These are phyloP conservation scores for Vanderwaltozyma verrucispora DNA, from an alignment of 805 yeast genomes.

Conservation along the genomic window DNA sequence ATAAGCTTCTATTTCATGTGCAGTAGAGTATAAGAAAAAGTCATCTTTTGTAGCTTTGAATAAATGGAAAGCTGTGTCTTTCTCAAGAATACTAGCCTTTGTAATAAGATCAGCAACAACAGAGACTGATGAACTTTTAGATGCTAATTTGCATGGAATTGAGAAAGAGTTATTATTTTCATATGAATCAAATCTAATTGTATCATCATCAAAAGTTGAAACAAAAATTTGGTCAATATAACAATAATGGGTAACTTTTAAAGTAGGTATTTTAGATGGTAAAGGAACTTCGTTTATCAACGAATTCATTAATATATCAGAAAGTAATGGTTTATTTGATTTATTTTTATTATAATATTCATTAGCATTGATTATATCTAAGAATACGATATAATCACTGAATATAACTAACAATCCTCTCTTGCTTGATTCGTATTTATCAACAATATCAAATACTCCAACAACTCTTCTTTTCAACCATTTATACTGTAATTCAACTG, in stretches of 20 bases:
- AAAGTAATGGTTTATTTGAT: conserved; percentile 39
- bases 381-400: conserved; percentile 65
- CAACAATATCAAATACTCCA: conserved; percentile 48
- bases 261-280: conserved; percentile 48
- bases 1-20: conserved; percentile 51
- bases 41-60: conserved; percentile 42
- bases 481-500: conserved; percentile 72
- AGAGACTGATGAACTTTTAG: conserved; percentile 41
- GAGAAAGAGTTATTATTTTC: conserved; percentile 15
- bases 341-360: conserved; percentile 11
- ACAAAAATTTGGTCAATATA: conserved; percentile 46
- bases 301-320: conserved; percentile 85
- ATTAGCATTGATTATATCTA: conserved; percentile 41
- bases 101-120: conserved; percentile 37
- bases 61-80: conserved; percentile 77
- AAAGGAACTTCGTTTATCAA: conserved; percentile 77
- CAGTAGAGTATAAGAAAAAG: conserved; percentile 48
- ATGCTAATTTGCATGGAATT: conserved; percentile 18
- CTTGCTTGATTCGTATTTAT: conserved; percentile 21
- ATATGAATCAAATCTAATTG: conserved; percentile 21
- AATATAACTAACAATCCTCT: conserved; percentile 62
- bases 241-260: conserved; percentile 62
- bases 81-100: conserved; percentile 68
- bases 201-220: conserved; percentile 30
- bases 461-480: conserved; percentile 85